Conservation (phyloP, 75 land plant genomes). For the Cryptomeria japonica region DNA sequence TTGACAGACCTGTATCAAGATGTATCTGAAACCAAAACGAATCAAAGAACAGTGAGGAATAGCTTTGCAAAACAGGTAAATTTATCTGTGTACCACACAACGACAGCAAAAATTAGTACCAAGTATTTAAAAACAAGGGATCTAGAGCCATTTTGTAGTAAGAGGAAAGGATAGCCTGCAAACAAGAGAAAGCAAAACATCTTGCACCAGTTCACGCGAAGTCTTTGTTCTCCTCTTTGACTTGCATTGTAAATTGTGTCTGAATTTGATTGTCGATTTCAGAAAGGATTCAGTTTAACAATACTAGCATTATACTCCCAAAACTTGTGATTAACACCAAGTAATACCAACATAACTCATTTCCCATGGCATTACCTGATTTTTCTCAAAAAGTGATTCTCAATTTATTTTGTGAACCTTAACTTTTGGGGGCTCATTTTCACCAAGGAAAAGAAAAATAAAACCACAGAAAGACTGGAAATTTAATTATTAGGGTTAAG, state of each 20-base stretch:
- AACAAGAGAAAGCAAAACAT: background rate
- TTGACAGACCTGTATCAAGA: background rate
- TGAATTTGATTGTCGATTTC: too few species aligned
- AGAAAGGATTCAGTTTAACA: background rate
- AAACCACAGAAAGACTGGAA: too few species aligned
- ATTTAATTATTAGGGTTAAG: too few species aligned
- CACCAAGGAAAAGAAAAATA: too few species aligned
- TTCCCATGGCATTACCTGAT: too few species aligned
- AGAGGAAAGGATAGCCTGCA: background rate
- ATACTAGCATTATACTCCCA: too few species aligned
- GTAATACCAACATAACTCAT: too few species aligned
- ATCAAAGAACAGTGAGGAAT: slow-evolving; percentile 4
- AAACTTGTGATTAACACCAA: too few species aligned
- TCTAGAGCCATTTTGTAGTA: background rate
- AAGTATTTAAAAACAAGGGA: background rate
- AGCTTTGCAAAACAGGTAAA: background rate
- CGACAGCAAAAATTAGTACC: background rate
- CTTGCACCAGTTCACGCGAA: background rate
- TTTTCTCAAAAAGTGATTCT: too few species aligned
- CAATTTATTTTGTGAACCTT: too few species aligned
- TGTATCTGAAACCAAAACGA: slow-evolving; percentile 13
- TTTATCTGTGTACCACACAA: background rate
- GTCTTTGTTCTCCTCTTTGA: background rate
- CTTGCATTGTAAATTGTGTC: too few species aligned
- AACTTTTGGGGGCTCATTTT: too few species aligned